Percentiles rank a stretch among this genome's conserved stretches.
These are phyloP conservation scores for Aristolochia fimbriata DNA, from an alignment of 164 flowering plant genomes.

Conservation along the genomic window DNA sequence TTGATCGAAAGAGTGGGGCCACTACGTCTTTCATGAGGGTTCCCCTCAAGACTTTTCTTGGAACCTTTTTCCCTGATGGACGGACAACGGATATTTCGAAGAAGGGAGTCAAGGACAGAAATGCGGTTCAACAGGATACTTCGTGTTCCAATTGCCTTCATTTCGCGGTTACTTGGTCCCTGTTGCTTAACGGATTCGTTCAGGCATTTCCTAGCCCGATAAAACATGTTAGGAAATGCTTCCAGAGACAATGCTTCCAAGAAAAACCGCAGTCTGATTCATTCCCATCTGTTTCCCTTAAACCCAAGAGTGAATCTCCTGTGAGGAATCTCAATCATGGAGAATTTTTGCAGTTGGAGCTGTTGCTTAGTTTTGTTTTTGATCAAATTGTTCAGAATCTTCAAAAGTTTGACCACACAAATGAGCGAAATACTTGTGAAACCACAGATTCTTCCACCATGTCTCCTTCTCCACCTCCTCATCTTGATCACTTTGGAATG, in stretches of 20 bases:
- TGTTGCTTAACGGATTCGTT: constrained; percentile 41
- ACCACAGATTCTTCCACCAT: constrained; percentile 7
- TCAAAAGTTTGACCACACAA: constrained; percentile 44
- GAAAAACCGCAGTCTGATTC: constrained; percentile 13
- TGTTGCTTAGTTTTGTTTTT: constrained; percentile 43
- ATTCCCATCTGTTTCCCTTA: constrained; percentile 1
- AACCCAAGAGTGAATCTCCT: not conserved
- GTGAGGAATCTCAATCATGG: constrained; percentile 8
- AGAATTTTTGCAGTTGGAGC: constrained; percentile 36
- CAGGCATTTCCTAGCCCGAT: constrained; percentile 54
- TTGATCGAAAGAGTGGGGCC: constrained; percentile 40
- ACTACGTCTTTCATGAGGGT: constrained; percentile 17
- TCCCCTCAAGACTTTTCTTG: constrained; percentile 44
- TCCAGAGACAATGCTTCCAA: constrained; percentile 31
- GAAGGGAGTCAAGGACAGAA: constrained; percentile 28
- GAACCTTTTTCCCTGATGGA: constrained; percentile 32
- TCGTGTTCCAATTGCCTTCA: constrained; percentile 64
- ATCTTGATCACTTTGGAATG: constrained; percentile 38
- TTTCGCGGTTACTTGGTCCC: constrained; percentile 60
- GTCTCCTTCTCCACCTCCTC: constrained; percentile 14
- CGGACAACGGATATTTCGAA: constrained; percentile 2
- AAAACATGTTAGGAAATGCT: constrained; percentile 41
- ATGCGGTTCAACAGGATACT: constrained; percentile 23
- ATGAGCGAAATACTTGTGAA: constrained; percentile 14
- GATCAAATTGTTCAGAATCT: constrained; percentile 49